Conservation (phyloP, 139 green algal species). For the Picochlorum sp. region DNA sequence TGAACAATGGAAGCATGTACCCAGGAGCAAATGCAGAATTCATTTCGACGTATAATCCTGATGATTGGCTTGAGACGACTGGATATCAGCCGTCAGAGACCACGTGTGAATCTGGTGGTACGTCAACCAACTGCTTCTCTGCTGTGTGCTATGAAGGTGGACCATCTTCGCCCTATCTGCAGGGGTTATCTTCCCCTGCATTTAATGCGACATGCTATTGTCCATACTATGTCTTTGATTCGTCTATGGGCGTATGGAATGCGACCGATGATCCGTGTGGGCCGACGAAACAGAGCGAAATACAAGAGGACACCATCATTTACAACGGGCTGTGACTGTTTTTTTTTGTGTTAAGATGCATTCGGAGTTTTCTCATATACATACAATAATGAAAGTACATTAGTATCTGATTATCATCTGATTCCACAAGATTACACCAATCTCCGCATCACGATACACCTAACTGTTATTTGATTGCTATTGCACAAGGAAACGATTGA, state of each 20-base stretch:
- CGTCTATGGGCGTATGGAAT: not conserved
- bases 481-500: no score
- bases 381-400: no score
- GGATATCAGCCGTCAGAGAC: not conserved
- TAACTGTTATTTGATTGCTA: no score
- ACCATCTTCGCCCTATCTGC: not conserved
- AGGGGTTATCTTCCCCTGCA: not conserved
- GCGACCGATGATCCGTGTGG: not conserved
- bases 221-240: not conserved
- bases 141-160: not conserved
- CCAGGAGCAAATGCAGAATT: not conserved
- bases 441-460: no score
- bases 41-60: not conserved
- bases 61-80: not conserved
- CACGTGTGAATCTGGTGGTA: not conserved
- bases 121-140: not conserved
- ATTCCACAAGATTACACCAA: no score
- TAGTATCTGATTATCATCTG: no score
- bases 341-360: no score
- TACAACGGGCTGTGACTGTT: not conserved
- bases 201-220: not conserved
- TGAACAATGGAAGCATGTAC: not conserved
- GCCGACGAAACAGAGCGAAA: not conserved
- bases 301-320: not conserved
- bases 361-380: no score